phyloP scores from a whole-genome alignment of 352 stramenopile genomes.

The Pythium utonaiense region DNA sequence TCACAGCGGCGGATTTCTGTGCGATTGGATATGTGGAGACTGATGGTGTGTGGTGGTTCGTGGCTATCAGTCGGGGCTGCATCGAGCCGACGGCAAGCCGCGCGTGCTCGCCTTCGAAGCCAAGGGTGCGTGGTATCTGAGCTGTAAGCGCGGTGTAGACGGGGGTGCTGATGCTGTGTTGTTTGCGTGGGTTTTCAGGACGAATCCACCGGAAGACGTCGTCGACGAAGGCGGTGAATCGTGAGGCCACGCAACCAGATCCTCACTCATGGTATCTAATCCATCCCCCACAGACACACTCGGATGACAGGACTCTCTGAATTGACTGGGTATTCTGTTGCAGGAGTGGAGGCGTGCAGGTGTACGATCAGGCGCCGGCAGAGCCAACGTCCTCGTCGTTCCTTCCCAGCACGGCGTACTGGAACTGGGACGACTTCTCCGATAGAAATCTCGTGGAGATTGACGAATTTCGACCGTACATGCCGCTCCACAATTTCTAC shows the following conservation, averaged over 20 bases:
- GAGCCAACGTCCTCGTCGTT: conserved; percentile 1
- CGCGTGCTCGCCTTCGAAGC: conserved; percentile 71
- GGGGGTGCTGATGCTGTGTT: neutral
- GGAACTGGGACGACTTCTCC: conserved; percentile 51
- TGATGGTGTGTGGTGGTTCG: neutral
- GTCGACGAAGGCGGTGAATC: conserved; percentile 21
- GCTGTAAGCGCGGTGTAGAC: neutral
- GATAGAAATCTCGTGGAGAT: conserved; percentile 69
- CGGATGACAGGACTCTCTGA: neutral
- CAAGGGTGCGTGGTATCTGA: conserved; percentile 35
- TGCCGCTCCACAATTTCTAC: conserved; percentile 83
- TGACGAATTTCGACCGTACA: conserved; percentile 66
- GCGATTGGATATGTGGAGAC: neutral
- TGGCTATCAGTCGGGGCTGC: conserved; percentile 8
- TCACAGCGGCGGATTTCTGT: neutral
- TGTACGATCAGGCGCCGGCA: conserved; percentile 52
- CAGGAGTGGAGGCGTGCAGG: conserved; percentile 55
- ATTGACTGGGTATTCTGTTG: neutral
- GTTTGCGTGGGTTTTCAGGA: conserved; percentile 15
- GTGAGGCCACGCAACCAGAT: conserved; percentile 5
- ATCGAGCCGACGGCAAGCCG: conserved; percentile 31
- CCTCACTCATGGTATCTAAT: conserved; percentile 30
- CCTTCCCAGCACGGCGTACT: conserved; percentile 26
- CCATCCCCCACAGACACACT: too few relatives aligned
- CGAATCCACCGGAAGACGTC: conserved; percentile 35